These are phyloP conservation scores for Pyrus pyrifolia DNA, from an alignment of 306 rosid genomes.

Conservation along the genomic window DNA sequence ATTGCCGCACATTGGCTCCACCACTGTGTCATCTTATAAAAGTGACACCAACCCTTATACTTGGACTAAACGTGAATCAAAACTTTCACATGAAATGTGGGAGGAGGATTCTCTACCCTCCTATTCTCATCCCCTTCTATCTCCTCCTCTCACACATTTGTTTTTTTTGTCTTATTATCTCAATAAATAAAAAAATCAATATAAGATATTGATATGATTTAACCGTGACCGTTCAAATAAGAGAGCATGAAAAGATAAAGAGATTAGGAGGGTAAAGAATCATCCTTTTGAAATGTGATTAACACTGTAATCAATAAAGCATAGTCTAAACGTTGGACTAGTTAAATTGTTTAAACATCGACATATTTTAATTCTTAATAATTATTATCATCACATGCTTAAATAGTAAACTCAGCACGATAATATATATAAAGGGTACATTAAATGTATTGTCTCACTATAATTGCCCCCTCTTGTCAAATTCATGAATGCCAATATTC, in stretches of 20 bases:
- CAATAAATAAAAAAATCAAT: no score
- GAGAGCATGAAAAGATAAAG: no score
- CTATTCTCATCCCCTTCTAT: no score
- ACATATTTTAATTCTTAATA: neutral
- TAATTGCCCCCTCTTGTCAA: neutral
- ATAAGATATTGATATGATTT: no score
- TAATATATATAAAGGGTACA: neutral
- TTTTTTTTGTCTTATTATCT: no score
- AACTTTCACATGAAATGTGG: neutral
- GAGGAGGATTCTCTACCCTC: no score
- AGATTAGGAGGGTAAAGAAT: no score
- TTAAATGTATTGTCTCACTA: neutral
- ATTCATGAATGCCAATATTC: neutral
- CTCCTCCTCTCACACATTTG: no score
- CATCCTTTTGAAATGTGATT: neutral
- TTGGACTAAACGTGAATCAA: no score
- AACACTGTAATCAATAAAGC: neutral
- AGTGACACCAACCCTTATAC: no score
- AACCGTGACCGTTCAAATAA: no score
- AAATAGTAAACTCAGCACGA: neutral
- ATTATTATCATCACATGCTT: neutral
- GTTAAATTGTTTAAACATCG: neutral
- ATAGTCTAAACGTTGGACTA: neutral
- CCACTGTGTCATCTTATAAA: neutral
- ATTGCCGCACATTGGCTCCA: no score